Conservation (phyloP, 2,329 filamentous ascomycete genomes). For the Lecanoromycetidae sp. region DNA sequence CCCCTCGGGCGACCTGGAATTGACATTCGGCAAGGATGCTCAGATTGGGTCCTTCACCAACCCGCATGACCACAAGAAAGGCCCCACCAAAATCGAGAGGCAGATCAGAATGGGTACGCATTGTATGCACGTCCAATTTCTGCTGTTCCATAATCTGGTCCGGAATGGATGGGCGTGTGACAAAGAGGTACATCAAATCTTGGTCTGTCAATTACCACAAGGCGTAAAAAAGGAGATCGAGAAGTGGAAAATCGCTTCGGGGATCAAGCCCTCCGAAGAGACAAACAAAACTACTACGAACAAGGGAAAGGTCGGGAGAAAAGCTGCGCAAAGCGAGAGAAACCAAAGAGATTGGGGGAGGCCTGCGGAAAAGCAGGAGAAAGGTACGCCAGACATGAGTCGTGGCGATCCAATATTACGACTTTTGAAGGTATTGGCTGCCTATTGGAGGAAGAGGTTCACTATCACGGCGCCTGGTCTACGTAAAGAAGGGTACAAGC, state of each 20-base stretch:
- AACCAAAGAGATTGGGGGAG: conserved; percentile 57
- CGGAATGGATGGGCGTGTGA: conserved; percentile 79
- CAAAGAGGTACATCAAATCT: conserved; percentile 56
- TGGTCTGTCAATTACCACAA: conserved; percentile 60
- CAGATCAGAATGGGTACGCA: conserved; percentile 68
- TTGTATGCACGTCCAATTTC: conserved; percentile 72
- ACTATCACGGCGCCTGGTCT: conserved; percentile 63
- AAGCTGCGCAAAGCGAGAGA: conserved; percentile 26
- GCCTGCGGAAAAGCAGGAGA: conserved; percentile 56
- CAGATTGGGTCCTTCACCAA: conserved; percentile 49
- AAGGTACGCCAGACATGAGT: conserved; percentile 62
- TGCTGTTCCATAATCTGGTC: conserved; percentile 82
- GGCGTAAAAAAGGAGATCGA: conserved; percentile 61
- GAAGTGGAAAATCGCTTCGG: conserved; percentile 58
- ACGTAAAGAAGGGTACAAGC: conserved; percentile 81
- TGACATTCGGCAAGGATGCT: conserved; percentile 53
- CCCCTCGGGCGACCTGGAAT: conserved; percentile 56
- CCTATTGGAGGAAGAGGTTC: conserved; percentile 84
- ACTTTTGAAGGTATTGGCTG: conserved; percentile 61
- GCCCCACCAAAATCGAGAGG: conserved; percentile 72
- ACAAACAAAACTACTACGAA: conserved; percentile 29
- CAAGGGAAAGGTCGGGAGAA: conserved; percentile 30
- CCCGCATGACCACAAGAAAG: conserved; percentile 59
- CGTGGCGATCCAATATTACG: conserved; percentile 69
- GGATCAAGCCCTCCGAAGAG: conserved; percentile 35